Percentiles rank a stretch among this genome's conserved stretches.
Evolutionary conservation across 495 filamentous ascomycete species (phyloP).

Genomic region (Saxophila tyrrhenica): DNA sequence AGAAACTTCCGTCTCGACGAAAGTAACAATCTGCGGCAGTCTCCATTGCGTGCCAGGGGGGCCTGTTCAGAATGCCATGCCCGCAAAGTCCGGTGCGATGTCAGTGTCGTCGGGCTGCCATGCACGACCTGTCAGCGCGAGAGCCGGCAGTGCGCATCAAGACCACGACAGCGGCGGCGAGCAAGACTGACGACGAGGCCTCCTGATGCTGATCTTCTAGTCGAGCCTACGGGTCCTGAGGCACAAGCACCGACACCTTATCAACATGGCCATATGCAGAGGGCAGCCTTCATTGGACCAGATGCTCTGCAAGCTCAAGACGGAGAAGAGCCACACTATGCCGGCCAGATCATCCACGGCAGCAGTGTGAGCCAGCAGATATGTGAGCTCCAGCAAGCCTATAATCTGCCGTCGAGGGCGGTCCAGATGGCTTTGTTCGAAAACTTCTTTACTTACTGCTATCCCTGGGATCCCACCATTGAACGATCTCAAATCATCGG

Average conservation of each 20-base stretch:
- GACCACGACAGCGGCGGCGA: neutral
- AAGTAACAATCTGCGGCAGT: neutral
- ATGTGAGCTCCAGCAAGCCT: neutral
- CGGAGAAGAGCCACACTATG: neutral
- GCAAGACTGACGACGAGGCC: neutral
- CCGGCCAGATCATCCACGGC: neutral
- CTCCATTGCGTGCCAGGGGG: neutral
- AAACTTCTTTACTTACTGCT: neutral
- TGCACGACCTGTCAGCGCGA: neutral
- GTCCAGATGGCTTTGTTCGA: neutral
- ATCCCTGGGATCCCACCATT: neutral
- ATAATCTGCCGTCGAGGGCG: neutral
- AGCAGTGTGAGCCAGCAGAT: neutral
- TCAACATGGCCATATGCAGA: neutral
- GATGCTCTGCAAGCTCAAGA: neutral
- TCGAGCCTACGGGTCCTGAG: too few species aligned
- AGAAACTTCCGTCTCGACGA: neutral
- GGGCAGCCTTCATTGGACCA: neutral
- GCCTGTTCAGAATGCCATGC: neutral
- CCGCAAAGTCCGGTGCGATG: neutral
- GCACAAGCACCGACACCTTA: neutral
- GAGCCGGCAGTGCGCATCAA: neutral
- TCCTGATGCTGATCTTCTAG: too few species aligned
- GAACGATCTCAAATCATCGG: neutral
- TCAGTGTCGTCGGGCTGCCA: neutral